Base-by-base conservation (phyloP, 116 monocot genomes). In the Posidonia oceanica region DNA sequence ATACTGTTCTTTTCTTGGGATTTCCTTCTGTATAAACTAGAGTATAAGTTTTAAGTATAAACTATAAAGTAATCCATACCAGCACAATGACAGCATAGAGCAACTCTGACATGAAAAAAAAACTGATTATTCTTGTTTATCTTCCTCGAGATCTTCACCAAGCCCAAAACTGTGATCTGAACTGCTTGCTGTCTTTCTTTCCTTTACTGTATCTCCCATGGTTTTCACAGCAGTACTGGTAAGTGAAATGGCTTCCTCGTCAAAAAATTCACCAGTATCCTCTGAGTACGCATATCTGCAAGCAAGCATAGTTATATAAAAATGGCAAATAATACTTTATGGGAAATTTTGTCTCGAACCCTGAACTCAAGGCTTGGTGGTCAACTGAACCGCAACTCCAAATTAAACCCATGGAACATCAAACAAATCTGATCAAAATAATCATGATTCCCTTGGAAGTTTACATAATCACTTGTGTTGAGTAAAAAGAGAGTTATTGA, bases 221-320 rank as follows among this genome's bases (percentile, higher is more conserved):
- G 71, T 72, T 56, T 83, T 91, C 38, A 71, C 61, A 44, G 72
- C 81, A 75, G 77, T 79, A 5, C 79, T 77, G n/a, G 89, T 85
- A 44, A 96, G 88, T 52, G 91, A 67, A 66, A 91, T 65, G 14
- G 85, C 88, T 80, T 96, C 96, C 64, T 96, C 96, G 67, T 91
- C 91, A 77, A 88, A 77, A 58, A 85, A 91, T 78, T 96, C 96
- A 71, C 79, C 82, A 39, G 76, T 80, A 57, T 91, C 96, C 66
- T 91, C 96, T 39, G 83, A 84, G 66, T 91, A 96, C 39, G 96
- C 91, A 75, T 82, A 91, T 71, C 95, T 95, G 83, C 68, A 69
- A 36, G 48, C 8, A 61, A 36, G 36, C 36, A 22, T 29, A 61
- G 21, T 60, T 60, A 29, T 21, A 29, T 36, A 29, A 36, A 61